A percentile compares a stretch with the other conserved stretches of the same genome.
phyloP scores from a whole-genome alignment of 2,329 filamentous ascomycete species.

The Phoma sp. region DNA sequence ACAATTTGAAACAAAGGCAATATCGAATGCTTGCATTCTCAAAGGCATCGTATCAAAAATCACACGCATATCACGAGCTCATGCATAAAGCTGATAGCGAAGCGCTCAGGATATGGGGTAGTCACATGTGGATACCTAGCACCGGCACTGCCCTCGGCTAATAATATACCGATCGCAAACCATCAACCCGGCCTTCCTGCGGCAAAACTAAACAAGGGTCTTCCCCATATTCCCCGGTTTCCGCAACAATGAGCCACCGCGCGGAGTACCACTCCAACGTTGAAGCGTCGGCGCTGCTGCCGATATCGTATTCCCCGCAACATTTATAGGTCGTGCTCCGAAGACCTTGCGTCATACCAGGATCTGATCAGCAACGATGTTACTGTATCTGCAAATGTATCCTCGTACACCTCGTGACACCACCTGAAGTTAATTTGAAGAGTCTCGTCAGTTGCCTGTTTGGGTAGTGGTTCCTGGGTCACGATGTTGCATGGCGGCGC shows the following conservation, averaged over 20 bases:
- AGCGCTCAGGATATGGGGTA: not conserved
- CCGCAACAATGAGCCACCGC: slow-evolving; percentile 4
- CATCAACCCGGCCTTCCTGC: not conserved
- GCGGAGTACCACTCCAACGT: not conserved
- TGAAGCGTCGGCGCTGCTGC: slow-evolving; percentile 5
- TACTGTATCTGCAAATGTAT: not conserved
- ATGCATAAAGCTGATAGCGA: too few relatives aligned
- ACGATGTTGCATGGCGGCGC: not conserved
- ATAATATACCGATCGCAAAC: not conserved
- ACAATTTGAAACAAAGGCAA: too few relatives aligned
- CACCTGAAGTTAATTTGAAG: not conserved
- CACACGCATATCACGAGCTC: too few relatives aligned
- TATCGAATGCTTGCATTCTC: too few relatives aligned
- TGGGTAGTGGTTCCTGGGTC: slow-evolving; percentile 3
- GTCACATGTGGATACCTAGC: not conserved
- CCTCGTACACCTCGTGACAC: not conserved
- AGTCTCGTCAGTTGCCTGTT: slow-evolving; percentile 7
- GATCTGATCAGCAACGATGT: slow-evolving; percentile 2
- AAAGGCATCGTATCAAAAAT: too few relatives aligned
- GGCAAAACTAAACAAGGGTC: not conserved
- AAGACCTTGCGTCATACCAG: slow-evolving; percentile 3
- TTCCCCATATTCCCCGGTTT: slow-evolving; percentile 5
- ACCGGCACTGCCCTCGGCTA: slow-evolving; percentile 1
- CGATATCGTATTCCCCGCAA: slow-evolving; percentile 10
- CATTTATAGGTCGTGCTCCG: not conserved